Evolutionary conservation across 2,329 filamentous ascomycete genomes (phyloP).

Genomic region (Aspergillus pseudoglaucus): DNA sequence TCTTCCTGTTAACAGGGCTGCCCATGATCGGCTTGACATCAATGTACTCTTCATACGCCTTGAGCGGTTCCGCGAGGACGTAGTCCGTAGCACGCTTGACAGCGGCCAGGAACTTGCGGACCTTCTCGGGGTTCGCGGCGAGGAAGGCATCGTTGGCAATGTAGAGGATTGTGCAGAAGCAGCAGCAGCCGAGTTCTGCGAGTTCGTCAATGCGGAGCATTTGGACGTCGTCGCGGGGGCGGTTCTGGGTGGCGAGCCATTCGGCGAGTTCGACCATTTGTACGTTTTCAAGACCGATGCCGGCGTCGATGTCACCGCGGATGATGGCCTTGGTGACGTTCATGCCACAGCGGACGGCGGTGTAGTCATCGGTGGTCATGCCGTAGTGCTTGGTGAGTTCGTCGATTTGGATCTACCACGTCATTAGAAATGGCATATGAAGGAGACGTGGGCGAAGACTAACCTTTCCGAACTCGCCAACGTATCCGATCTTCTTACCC

Average conservation of each 20-base stretch:
- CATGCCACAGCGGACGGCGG: slow-evolving; percentile 72
- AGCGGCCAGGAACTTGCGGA: slow-evolving; percentile 62
- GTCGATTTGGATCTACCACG: slow-evolving; percentile 65
- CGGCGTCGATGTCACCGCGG: slow-evolving; percentile 64
- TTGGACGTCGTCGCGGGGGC: slow-evolving; percentile 61
- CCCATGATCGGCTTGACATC: slow-evolving; percentile 67
- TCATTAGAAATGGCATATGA: background rate
- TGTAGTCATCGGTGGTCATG: slow-evolving; percentile 67
- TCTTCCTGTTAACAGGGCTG: slow-evolving; percentile 64
- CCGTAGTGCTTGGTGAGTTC: slow-evolving; percentile 73
- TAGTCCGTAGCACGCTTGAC: slow-evolving; percentile 70
- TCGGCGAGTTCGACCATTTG: slow-evolving; percentile 78
- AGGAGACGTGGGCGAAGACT: background rate
- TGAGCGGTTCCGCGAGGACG: slow-evolving; percentile 57
- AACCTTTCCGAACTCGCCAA: slow-evolving; percentile 69
- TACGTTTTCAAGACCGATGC: slow-evolving; percentile 72
- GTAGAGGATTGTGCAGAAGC: slow-evolving; percentile 76
- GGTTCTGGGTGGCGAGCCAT: slow-evolving; percentile 60
- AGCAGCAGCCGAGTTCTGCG: slow-evolving; percentile 73
- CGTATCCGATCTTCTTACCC: slow-evolving; percentile 71
- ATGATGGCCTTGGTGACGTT: slow-evolving; percentile 73
- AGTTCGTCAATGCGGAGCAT: slow-evolving; percentile 79
- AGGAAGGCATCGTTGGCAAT: slow-evolving; percentile 71
- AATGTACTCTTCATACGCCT: slow-evolving; percentile 62
- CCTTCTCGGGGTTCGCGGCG: slow-evolving; percentile 58